Evolutionary conservation across 2,329 filamentous ascomycete species (phyloP), one percentile per base, ranked within the genome.

Genomic region (Cladosporium colombiae): DNA sequence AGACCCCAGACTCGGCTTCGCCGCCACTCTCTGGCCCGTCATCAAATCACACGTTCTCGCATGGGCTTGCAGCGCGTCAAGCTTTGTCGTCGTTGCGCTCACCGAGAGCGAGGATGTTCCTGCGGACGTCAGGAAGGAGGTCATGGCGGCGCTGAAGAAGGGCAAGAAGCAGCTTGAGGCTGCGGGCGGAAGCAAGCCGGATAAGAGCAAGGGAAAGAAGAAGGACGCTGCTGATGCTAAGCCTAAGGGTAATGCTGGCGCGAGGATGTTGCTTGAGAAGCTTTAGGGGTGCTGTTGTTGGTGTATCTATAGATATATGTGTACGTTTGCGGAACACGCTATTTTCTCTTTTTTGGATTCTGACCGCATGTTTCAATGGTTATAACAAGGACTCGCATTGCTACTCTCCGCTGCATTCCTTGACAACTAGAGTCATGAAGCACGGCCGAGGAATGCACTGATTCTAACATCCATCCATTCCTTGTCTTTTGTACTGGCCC

Each of bases 31-130:
- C n/a, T 98, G 94, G 76, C 87, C 89, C 6, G 82, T 90, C 68
- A 93, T 98, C 77, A 86, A 91, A 76, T 86, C 88, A 0, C 82
- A 91, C 70, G 80, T 96, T 27, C 78, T 95, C 66, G 82, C 87
- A 23, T 99, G 95, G 95, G 93, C 94, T 0, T 93, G 89, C 0
- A 91, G 93, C 0, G 86, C 89, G 1, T 93, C 92, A 71, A 91
- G 91, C 1, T 98, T 97, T 72, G 91, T 96, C 13, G 85, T 97
- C 4, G 85, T 98, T 29, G 90, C 88, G 18, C 81, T 98, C 70
- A 79, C 93, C 5, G 94, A 98, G 79, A 86, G 90, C 0, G 83
- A 86, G 25, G 76, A 78, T 37, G 70, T 77, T 7, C 87, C 88
- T 66, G 95, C 95, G 73, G 83, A 82, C 29, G 83, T 88, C 72